Evolutionary conservation across 352 stramenopile species (phyloP).

Genomic region (Vaucheria bursata): DNA sequence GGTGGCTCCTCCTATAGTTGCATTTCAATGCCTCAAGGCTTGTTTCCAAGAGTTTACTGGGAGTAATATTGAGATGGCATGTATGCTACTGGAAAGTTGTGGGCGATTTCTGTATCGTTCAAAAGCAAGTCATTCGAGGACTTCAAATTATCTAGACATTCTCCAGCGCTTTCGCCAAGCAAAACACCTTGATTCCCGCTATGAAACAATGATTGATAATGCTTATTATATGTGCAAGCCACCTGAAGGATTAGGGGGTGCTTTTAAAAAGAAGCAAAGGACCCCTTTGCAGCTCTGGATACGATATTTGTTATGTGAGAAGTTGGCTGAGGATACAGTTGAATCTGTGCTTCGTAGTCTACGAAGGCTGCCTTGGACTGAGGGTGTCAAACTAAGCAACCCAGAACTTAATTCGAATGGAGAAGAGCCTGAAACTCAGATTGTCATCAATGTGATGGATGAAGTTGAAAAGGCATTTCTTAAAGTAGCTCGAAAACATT

Average conservation of each 20-base stretch:
- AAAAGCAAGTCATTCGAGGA: slow-evolving; percentile 80
- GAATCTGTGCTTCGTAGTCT: slow-evolving; percentile 84
- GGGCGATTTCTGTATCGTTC: slow-evolving; percentile 85
- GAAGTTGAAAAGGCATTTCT: slow-evolving; percentile 53
- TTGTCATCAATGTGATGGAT: slow-evolving; percentile 4
- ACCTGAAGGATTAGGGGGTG: slow-evolving; percentile 50
- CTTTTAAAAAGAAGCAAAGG: slow-evolving; percentile 51
- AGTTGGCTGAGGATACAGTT: slow-evolving; percentile 69
- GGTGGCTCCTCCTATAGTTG: slow-evolving; percentile 82
- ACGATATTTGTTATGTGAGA: slow-evolving; percentile 77
- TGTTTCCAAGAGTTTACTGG: slow-evolving; percentile 90
- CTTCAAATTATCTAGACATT: slow-evolving; percentile 75
- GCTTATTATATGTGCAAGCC: slow-evolving; percentile 83
- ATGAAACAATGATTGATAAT: slow-evolving; percentile 77
- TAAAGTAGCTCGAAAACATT: slow-evolving; percentile 73
- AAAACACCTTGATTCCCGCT: slow-evolving; percentile 73
- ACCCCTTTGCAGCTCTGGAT: slow-evolving; percentile 68
- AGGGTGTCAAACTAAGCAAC: background rate
- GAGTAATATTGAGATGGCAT: slow-evolving; percentile 88
- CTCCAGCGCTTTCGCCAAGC: slow-evolving; percentile 91
- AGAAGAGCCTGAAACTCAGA: background rate
- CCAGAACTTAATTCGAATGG: background rate
- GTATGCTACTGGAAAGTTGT: slow-evolving; percentile 89
- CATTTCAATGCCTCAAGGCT: slow-evolving; percentile 79
- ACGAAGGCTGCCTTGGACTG: slow-evolving; percentile 76